A percentile compares a stretch with the other conserved stretches of the same genome.
phyloP scores from a whole-genome alignment of 2,329 filamentous ascomycete species.

The Penicillium sclerotigenum region DNA sequence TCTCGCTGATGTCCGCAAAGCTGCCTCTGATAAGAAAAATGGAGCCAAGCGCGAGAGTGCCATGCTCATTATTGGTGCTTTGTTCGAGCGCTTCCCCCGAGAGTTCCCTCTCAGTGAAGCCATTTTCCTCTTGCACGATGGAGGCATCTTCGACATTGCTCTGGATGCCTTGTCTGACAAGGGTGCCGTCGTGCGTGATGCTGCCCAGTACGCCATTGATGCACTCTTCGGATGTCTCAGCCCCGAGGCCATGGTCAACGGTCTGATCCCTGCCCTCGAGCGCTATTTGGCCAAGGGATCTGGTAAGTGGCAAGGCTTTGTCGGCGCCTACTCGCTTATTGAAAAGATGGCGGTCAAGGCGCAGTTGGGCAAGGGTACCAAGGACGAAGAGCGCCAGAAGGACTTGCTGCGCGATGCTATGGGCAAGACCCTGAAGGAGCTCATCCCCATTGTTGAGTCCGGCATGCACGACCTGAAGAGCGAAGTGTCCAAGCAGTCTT shows the following conservation, averaged over 20 bases:
- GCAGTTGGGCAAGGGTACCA: conserved; percentile 76
- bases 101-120: conserved; percentile 76
- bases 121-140: conserved; percentile 76
- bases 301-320: conserved; percentile 95
- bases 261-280: conserved; percentile 71
- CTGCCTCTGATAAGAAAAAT: conserved; percentile 90
- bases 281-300: conserved; percentile 77
- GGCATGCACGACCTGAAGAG: conserved; percentile 96
- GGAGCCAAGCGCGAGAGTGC: conserved; percentile 79
- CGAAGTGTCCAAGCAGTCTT: conserved; percentile 80
- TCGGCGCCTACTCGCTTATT: conserved; percentile 78
- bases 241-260: conserved; percentile 77
- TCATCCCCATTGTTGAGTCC: conserved; percentile 87
- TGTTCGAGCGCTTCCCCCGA: conserved; percentile 84
- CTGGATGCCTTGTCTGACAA: conserved; percentile 90
- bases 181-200: conserved; percentile 80
- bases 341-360: conserved; percentile 95
- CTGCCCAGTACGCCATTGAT: conserved; percentile 90
- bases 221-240: conserved; percentile 76
- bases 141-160: conserved; percentile 66
- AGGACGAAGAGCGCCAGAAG: conserved; percentile 82
- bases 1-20: conserved; percentile 66
- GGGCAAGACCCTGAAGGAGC: conserved; percentile 70
- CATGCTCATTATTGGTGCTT: conserved; percentile 89
- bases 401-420: conserved; percentile 86